These are phyloP conservation scores for Ceratopteris richardii DNA, from an alignment of 75 land plant species.

Conservation along the genomic window DNA sequence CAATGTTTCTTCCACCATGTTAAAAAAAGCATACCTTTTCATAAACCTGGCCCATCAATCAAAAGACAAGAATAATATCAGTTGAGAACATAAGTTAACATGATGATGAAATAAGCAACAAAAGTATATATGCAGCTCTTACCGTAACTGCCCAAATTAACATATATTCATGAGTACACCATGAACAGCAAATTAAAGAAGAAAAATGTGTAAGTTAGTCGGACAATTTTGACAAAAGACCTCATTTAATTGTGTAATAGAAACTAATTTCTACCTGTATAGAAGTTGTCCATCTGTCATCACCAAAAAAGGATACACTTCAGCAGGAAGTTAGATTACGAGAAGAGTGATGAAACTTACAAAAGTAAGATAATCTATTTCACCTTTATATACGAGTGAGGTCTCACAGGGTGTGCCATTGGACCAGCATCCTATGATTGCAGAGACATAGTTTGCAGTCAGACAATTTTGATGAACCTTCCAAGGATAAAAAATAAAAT, in stretches of 20 bases:
- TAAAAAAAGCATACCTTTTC: constrained; percentile 54
- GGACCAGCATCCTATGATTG: constrained; percentile 90
- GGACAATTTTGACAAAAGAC: no score
- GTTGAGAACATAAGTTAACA: constrained; percentile 1
- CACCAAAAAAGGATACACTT: neutral
- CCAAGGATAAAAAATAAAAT: no score
- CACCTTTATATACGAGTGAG: constrained; percentile 97
- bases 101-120: neutral
- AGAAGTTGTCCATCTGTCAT: constrained; percentile 98
- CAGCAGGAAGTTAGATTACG: no score
- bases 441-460: no score
- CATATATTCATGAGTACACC: no score
- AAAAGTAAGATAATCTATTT: neutral
- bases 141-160: constrained; percentile 42
- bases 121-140: neutral
- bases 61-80: constrained; percentile 2
- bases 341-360: no score
- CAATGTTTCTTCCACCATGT: no score
- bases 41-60: constrained; percentile 57
- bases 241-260: neutral
- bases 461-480: no score
- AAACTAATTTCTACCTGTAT: constrained; percentile 82
- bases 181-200: no score
- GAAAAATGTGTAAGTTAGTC: no score
- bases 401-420: constrained; percentile 97